Base-by-base conservation (phyloP, 2,329 filamentous ascomycete genomes). In the Lojkania enalia region DNA sequence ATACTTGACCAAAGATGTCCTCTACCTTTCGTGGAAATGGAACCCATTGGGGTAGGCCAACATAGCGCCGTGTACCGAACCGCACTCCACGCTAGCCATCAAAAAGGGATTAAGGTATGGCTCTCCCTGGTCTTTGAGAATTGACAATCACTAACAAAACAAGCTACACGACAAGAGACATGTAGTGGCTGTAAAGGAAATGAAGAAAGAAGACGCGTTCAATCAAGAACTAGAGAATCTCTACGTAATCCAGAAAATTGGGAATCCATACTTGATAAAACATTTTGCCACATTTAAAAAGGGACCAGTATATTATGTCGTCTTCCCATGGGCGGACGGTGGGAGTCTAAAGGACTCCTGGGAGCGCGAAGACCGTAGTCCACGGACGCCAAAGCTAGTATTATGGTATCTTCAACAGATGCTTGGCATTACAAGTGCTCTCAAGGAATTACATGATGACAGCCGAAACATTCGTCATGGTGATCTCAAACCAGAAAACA, bases 401-500 rank as follows among this genome's bases (percentile, higher is more conserved):
- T 16, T 42, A 6, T 51, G 44, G 44, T 21, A 19, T 13, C n/a
- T 54, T 23, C 32, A 31, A 16, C 51, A 54, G 33, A 29, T 54
- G 16, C 35, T 39, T 18, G 44, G 48, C 14, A 11, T 52, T 21
- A 19, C 46, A 2, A 14, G 20, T 1, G 51, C 51, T 6, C 37
- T 54, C 12, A n/a, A 31, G 14, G 31, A 14, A 6, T 29, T 47
- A n/a, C 51, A 54, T 23, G 42, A 39, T 13, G 42, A 42, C 9
- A 36, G 29, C 14, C 3, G 16, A 4, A 51, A 48, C 20, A 39
- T 27, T 19, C 49, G 49, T 7, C 49, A 52, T 20, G 49, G 49
- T 12, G 49, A 52, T 32, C 23, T 52, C n/a, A 52, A 52, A 35
- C 49, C 49, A 3, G 49, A 49, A 7, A 52, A 52, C 29, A 45